A percentile compares a stretch with the other conserved stretches of the same genome.
Evolutionary conservation across 768 basidiomycete genomes (phyloP).

Genomic region (Macrocybe gigantea): DNA sequence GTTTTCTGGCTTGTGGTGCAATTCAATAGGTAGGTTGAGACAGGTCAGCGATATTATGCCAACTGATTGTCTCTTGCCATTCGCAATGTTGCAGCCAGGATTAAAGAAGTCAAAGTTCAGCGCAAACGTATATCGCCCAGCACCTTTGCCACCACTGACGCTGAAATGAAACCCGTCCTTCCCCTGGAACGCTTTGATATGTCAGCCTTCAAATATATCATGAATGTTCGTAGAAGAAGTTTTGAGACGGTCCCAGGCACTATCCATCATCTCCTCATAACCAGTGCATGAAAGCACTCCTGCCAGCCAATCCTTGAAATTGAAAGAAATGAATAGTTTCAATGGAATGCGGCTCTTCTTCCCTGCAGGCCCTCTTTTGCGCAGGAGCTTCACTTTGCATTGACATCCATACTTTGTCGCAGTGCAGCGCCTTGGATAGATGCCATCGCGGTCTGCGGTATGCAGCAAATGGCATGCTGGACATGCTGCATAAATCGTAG

Average conservation of each 20-base stretch:
- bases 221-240: neutral
- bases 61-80: conserved; percentile 20
- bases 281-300: conserved; percentile 16
- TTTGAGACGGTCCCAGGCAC: conserved; percentile 8
- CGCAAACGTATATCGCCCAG: conserved; percentile 22
- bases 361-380: neutral
- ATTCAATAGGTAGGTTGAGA: conserved; percentile 26
- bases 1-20: conserved; percentile 24
- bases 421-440: neutral
- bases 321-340: conserved; percentile 13
- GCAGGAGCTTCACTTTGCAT: neutral
- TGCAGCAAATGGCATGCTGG: conserved; percentile 8
- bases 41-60: conserved; percentile 27
- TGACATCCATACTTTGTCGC: neutral
- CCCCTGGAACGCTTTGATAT: conserved; percentile 19
- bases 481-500: conserved; percentile 13
- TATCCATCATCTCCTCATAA: conserved; percentile 18
- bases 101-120: conserved; percentile 31
- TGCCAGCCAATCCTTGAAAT: conserved; percentile 22
- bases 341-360: conserved; percentile 10
- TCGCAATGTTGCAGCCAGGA: conserved; percentile 16
- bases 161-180: conserved; percentile 18
- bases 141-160: conserved; percentile 6
- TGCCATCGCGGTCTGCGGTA: conserved; percentile 4
- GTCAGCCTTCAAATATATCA: conserved; percentile 20